Conservation (phyloP, 2,329 filamentous ascomycete genomes). For the Cytospora mali region DNA sequence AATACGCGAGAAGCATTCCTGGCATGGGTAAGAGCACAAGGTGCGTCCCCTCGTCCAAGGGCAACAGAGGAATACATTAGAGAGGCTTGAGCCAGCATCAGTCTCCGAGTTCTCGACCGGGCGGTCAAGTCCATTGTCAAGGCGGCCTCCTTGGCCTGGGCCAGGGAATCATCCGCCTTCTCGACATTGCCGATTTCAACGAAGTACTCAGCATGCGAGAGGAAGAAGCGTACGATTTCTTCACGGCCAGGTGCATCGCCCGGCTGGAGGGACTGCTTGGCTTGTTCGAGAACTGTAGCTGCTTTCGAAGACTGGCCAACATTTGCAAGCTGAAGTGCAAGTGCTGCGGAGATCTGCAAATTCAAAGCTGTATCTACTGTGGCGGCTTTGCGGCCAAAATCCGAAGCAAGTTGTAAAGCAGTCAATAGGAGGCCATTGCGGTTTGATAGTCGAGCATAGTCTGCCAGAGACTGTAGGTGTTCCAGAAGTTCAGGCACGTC, state of each 20-base stretch:
- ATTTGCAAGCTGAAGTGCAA: slow-evolving; percentile 56
- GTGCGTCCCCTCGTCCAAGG: slow-evolving; percentile 62
- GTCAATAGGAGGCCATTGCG: slow-evolving; percentile 49
- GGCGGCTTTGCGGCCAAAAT: slow-evolving; percentile 43
- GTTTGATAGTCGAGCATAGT: slow-evolving; percentile 56
- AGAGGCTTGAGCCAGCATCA: slow-evolving; percentile 60
- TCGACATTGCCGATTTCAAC: slow-evolving; percentile 66
- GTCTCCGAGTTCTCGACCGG: slow-evolving; percentile 44
- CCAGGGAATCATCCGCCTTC: slow-evolving; percentile 54
- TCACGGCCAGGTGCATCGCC: slow-evolving; percentile 39
- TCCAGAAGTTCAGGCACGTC: slow-evolving; percentile 52
- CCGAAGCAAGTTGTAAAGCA: slow-evolving; percentile 50
- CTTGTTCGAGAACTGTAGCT: slow-evolving; percentile 45
- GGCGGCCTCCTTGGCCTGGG: slow-evolving; percentile 43
- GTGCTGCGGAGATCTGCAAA: slow-evolving; percentile 39
- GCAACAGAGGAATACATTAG: slow-evolving; percentile 68
- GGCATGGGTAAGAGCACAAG: slow-evolving; percentile 59
- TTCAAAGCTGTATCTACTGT: slow-evolving; percentile 7
- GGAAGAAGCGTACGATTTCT: slow-evolving; percentile 57
- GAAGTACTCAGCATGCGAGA: slow-evolving; percentile 75
- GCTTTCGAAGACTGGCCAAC: slow-evolving; percentile 57
- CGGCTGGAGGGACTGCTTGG: slow-evolving; percentile 31
- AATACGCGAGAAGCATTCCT: slow-evolving; percentile 60
- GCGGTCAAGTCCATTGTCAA: slow-evolving; percentile 31
- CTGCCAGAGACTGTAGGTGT: slow-evolving; percentile 53